Percentiles rank a stretch among this genome's conserved stretches.
These are phyloP conservation scores for Fusarium sp. DNA, from an alignment of 2,329 filamentous ascomycete species.

Conservation along the genomic window DNA sequence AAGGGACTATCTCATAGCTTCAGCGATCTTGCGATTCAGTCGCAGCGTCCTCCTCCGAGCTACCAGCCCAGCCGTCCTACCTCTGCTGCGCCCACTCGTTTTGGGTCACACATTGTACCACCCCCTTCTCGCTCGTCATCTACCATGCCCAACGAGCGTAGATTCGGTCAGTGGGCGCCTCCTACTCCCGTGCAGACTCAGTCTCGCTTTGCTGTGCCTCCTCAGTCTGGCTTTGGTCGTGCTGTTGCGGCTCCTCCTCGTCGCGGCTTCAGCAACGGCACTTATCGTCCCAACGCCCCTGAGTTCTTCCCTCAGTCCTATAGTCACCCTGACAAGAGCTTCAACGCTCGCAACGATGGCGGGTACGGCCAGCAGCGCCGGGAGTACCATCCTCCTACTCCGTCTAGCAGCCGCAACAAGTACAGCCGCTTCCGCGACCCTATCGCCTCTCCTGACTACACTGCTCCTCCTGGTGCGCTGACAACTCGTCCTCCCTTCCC, in stretches of 20 bases:
- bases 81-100: constrained; percentile 45
- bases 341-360: constrained; percentile 29
- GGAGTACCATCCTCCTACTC: constrained; percentile 48
- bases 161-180: constrained; percentile 40
- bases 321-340: constrained; percentile 35
- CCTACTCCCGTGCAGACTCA: constrained; percentile 32
- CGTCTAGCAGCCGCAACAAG: constrained; percentile 45
- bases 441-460: constrained; percentile 34
- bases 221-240: constrained; percentile 30
- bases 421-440: constrained; percentile 48
- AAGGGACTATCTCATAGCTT: constrained; percentile 31
- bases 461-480: constrained; percentile 26
- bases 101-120: constrained; percentile 47
- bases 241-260: constrained; percentile 43
- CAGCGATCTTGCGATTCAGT: constrained; percentile 26
- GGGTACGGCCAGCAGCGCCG: constrained; percentile 40
- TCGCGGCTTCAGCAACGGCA: constrained; percentile 46
- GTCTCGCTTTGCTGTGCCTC: constrained; percentile 32
- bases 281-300: constrained; percentile 49
- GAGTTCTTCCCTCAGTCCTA: constrained; percentile 50
- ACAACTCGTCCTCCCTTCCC: constrained; percentile 33
- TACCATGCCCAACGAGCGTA: constrained; percentile 42
- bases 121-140: constrained; percentile 47
- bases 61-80: constrained; percentile 43
- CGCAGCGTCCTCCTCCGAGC: constrained; percentile 39